Base-by-base conservation (phyloP, 2,329 filamentous ascomycete species). In the Dichotomopilus funicola region DNA sequence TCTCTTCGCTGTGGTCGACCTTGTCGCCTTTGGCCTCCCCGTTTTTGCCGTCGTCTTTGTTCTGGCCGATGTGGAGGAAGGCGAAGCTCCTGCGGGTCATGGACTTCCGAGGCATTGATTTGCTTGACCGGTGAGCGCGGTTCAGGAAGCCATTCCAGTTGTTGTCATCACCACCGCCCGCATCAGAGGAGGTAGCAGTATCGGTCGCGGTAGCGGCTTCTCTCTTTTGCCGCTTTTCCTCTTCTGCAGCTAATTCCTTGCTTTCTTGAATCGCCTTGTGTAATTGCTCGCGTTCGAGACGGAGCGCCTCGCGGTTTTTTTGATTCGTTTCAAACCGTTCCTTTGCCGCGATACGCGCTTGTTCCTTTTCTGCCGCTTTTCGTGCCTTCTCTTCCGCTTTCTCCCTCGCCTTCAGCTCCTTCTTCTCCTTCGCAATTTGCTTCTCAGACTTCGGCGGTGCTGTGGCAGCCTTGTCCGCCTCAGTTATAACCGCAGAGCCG, bases 21-120 rank as follows among this genome's bases (percentile, higher is more conserved):
- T 43, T 57, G 44, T 53, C 49, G 31, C 37, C 46, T 9, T 57
- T 71, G 48, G 70, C 65, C 33, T 66, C 60, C 35, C 67, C 64
- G 5, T 62, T 58, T 19, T 66, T 66, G 34, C 73, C 69, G 44
- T 64, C 62, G 51, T 70, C 70, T 54, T 70, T 71, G 46, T 67
- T 71, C 6, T 63, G 56, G 58, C 81, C 79, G 59, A 81, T 82
- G 63, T 78, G 75, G 40, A 86, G 72, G 65, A 88, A 87, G 36
- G 79, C 81, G 65, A 89, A 85, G 62, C 88, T 87, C 70, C 87
- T 89, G 60, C 86, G 82, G 49, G 88, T 82, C 74, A 95, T 80
- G 60, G 88, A 91, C 73, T 89, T 92, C 69, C 86, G 89, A 7
- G 83, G 82, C 54, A 50, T 80, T 60, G 88, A 90, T 73, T 89